These are phyloP conservation scores for Penicillium coprophilum DNA, from an alignment of 495 filamentous ascomycete genomes.

Conservation along the genomic window DNA sequence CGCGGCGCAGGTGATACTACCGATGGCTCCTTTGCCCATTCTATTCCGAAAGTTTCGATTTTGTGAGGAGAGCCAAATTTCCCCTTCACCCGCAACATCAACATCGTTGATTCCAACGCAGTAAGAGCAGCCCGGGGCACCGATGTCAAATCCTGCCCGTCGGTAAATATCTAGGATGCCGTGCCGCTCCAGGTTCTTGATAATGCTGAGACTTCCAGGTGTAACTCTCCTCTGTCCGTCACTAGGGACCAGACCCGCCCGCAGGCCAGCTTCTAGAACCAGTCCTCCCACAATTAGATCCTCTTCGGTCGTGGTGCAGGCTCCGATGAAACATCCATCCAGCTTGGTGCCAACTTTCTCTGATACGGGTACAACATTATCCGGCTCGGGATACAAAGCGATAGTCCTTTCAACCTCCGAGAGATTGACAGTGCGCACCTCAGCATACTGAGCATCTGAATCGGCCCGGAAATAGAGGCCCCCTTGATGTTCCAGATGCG, in stretches of 20 bases:
- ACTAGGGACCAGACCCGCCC: slow-evolving; percentile 26
- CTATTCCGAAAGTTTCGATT: slow-evolving; percentile 51
- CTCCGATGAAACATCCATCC: slow-evolving; percentile 52
- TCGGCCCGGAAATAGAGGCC: slow-evolving; percentile 41
- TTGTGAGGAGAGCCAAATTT: slow-evolving; percentile 48
- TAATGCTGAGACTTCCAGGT: slow-evolving; percentile 42
- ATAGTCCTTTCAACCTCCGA: slow-evolving; percentile 36
- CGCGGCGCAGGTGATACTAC: neutral
- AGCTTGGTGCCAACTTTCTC: slow-evolving; percentile 30
- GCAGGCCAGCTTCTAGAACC: slow-evolving; percentile 41
- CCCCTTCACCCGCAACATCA: slow-evolving; percentile 38
- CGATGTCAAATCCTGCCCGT: slow-evolving; percentile 43
- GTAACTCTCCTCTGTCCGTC: slow-evolving; percentile 42
- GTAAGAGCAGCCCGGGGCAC: slow-evolving; percentile 46
- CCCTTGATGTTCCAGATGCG: slow-evolving; percentile 35
- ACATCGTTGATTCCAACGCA: slow-evolving; percentile 46
- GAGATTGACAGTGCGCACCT: slow-evolving; percentile 38
- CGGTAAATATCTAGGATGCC: slow-evolving; percentile 42
- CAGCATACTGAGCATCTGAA: slow-evolving; percentile 37
- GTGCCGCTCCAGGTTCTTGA: slow-evolving; percentile 29
- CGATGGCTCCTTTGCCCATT: slow-evolving; percentile 43
- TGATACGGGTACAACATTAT: slow-evolving; percentile 45
- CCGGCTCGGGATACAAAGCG: slow-evolving; percentile 43
- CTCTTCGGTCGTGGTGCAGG: slow-evolving; percentile 50
- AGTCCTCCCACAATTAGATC: slow-evolving; percentile 45